These are phyloP conservation scores for Aspergillus pseudoglaucus DNA, from an alignment of 2,329 filamentous ascomycete genomes.

Conservation along the genomic window DNA sequence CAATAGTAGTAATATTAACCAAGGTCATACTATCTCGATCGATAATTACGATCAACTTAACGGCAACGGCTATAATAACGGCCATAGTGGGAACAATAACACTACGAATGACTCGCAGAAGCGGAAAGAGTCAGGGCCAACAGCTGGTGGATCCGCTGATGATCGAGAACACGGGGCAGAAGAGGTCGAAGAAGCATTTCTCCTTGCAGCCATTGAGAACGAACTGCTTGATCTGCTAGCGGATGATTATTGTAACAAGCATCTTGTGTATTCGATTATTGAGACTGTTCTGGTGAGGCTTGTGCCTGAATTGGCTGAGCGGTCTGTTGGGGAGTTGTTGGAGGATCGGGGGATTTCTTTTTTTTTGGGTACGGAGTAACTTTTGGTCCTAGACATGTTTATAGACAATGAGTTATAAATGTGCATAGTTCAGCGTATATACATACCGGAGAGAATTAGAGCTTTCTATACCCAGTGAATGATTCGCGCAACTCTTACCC, in stretches of 20 bases:
- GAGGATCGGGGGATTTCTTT: slow-evolving; percentile 56
- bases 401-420: no score
- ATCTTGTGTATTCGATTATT: slow-evolving; percentile 74
- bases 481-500: no score
- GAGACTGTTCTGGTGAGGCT: slow-evolving; percentile 76
- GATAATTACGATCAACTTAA: not conserved
- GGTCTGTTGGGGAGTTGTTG: slow-evolving; percentile 64
- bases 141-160: not conserved
- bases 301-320: slow-evolving; percentile 74
- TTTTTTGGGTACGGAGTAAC: slow-evolving; percentile 4
- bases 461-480: no score
- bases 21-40: not conserved
- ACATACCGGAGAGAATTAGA: no score
- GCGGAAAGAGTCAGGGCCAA: not conserved
- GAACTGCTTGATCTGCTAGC: slow-evolving; percentile 65
- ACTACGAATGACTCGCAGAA: not conserved
- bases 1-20: slow-evolving; percentile 2
- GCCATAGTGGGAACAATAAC: not conserved
- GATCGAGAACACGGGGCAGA: slow-evolving; percentile 6
- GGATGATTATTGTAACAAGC: slow-evolving; percentile 87
- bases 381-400: not conserved
- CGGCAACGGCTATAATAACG: not conserved
- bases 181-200: slow-evolving; percentile 36
- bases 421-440: no score
- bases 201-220: slow-evolving; percentile 55